Evolutionary conservation across 345 rosid genomes (phyloP), one percentile per base, ranked within the genome.

Genomic region (Erodium maritimum): DNA sequence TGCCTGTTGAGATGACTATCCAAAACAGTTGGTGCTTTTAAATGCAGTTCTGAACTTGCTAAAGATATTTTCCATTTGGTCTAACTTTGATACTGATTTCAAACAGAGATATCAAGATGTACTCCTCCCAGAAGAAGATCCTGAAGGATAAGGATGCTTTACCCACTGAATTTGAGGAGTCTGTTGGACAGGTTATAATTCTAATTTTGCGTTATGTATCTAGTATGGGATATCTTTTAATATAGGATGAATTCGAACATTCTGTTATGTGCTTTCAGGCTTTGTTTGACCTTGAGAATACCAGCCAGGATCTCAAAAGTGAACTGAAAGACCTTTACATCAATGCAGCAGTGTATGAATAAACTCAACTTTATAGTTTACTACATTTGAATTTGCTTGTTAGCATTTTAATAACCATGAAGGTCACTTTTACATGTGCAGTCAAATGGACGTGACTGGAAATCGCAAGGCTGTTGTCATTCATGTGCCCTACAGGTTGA

Each of bases 161-260:
- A 58, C 95, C 97, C n/a, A 71, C 95, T 5, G 93, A 87, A 53
- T 85, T 90, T 24, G 97, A 90, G 65, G 95, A 83, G 75, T 63
- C 80, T 22, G 95, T 90, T 62, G 90, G 93, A 17, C 93, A 90
- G 95, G 95, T 70, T 29, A 51, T 19, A 17, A 1, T 22, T 55
- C 16, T 14, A 20, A 20, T 55, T 19, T 22, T 29, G 10, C 48
- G 19, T 19, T 52, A 0, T 12, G 4, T 21, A 29, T 22, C n/a
- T 52, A 34, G 37, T 1, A 18, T 50, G 8, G 52, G 12, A 18
- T 17, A 21, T 22, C 21, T 18, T 21, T n/a, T 60, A 22, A 23
- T 22, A 19, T 50, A 46, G 20, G 14, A 1, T 42, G 17, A 17
- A 33, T 50, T 50, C 37, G 21, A 9, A 20, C 9, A 56, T 25